Base-by-base conservation (phyloP, 192 early-diverging fungal species). In the Linnemannia elongata region DNA sequence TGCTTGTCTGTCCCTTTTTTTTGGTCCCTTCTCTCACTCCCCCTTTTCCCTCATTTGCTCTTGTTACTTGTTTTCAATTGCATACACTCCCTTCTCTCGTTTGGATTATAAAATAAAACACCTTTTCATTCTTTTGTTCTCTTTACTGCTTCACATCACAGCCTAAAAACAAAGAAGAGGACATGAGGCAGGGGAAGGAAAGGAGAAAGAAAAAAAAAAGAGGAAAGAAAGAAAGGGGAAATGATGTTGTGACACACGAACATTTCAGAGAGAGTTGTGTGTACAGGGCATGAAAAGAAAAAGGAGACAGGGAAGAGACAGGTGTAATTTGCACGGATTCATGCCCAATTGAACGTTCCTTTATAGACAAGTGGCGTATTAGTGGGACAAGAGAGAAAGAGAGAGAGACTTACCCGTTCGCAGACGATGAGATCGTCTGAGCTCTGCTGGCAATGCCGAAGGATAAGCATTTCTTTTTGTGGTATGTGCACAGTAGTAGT, bases 401-500 rank as follows among this genome's bases (percentile, higher is more conserved):
- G 55, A 60, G 18, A 74, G 38, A 9, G 17, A 89, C 89, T 85
- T 89, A 92, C 91, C 55, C 85, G 42, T 85, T 96, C 95, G 47
- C 90, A 89, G 12, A 79, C 89, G 54, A 91, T 88, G 49, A 96
- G 88, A 82, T 94, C 92, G 33, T 92, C 89, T 15, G 89, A 78
- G 72, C 87, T 87, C 73, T 94, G 91, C 74, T 69, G 69, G 66
- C 91, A 92, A 70, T 91, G 82, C 66, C 82, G 78, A 52, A 91
- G 85, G 38, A 91, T 77, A 76, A 93, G 83, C 90, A 93, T 93
- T 54, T 72, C 36, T 42, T n/a, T 35, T 69, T 36, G 22, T 24
- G 54, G 24, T 42, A 47, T 8, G 69, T 45, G 72, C 8, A 12
- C 5, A 45, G 44, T 45, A 4, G 38, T 13, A 13, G 12, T 10